Evolutionary conservation across 305 asterid genomes (phyloP), one percentile per base, ranked within the genome.

Genomic region (Coffea humblotiana): DNA sequence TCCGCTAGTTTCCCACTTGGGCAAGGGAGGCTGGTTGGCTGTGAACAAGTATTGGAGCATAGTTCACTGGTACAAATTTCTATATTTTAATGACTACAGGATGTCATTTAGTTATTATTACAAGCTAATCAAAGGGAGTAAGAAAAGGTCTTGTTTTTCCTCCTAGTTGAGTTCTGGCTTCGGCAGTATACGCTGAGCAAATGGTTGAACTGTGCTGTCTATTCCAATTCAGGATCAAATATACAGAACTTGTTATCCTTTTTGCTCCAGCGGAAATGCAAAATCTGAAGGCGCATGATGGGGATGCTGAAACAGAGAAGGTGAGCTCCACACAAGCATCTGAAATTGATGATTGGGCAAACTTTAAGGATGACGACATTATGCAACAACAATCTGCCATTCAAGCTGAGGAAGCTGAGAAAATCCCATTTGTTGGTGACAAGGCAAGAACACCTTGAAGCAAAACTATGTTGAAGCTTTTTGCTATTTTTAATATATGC

Each of bases 401-500:
- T 74, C 90, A 83, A 48, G 91, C 92, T 61, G 90, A 85, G 81
- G 91, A 94, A 88, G 92, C 97, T 82, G 90, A 65, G 81, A 96
- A 91, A 85, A 82, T 89, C 75, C 92, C 90, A 15, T 92, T 90
- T 73, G 88, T 96, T 78, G 99, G 97, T 74, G 97, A 92, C 87
- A 92, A 94, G 99, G 98, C 84, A 88, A 86, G 88, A 71, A 35
- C 47, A 79, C 40, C 71, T 77, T 72, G 67, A 77, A 86, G 48
- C 63, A 77, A 37, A 9, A 61, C 2, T 56, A 25, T 71, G 45
- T 32, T 35, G 71, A 66, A 32, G 72, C 5, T 67, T 37, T 67
- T 67, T 32, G 13, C 3, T 35, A 15, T 35, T 15, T 12, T 35
- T 14, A 15, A 35, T 72, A n/a, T 48, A 15, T 49, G 35, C 2